phyloP scores from a whole-genome alignment of 495 filamentous ascomycete species.

The Talaromyces ruber region DNA sequence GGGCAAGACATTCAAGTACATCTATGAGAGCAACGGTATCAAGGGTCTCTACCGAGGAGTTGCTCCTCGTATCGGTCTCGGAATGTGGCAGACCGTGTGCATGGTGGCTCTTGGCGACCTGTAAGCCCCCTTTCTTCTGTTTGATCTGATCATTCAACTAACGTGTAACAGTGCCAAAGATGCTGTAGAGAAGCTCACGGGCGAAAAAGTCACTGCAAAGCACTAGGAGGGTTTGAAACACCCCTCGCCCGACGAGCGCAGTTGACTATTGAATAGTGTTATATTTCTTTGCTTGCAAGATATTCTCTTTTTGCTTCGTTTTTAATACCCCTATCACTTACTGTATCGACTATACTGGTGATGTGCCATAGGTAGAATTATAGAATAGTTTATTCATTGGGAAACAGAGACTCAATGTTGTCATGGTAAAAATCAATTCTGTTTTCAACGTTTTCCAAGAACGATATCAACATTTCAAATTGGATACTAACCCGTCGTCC shows the following conservation, averaged over 20 bases:
- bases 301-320: background rate
- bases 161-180: constrained; percentile 69
- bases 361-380: background rate
- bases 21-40: constrained; percentile 80
- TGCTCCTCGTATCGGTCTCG: constrained; percentile 83
- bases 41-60: constrained; percentile 96
- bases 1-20: constrained; percentile 84
- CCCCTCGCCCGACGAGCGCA: constrained; percentile 21
- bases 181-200: constrained; percentile 94
- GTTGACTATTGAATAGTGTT: background rate
- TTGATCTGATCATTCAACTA: background rate
- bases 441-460: background rate
- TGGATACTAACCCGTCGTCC: no score
- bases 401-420: background rate
- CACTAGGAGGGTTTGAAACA: constrained; percentile 64
- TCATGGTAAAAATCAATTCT: background rate
- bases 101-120: constrained; percentile 99
- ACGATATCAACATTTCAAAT: no score
- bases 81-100: constrained; percentile 99
- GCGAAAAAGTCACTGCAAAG: constrained; percentile 91
- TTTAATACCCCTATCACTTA: background rate
- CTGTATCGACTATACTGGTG: background rate
- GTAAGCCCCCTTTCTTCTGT: constrained; percentile 46
- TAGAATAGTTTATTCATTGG: background rate
- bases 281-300: background rate